Evolutionary conservation across 2,329 filamentous ascomycete species (phyloP), one percentile per base, ranked within the genome.

Genomic region (Aspergillus pseudoglaucus): DNA sequence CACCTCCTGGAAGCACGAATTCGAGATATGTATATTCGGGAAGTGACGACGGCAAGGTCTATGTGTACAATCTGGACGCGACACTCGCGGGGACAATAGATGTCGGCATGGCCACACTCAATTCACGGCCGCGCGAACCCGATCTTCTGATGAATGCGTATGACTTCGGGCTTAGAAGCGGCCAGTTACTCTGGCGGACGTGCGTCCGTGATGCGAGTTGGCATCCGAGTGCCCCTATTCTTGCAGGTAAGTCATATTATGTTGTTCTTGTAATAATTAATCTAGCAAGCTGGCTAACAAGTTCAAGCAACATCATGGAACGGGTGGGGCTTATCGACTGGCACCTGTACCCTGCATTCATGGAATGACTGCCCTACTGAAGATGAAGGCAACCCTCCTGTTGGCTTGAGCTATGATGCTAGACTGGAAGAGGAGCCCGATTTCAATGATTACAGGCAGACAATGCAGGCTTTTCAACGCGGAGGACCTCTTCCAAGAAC

Each of bases 21-120:
- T 90, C 87, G 7, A 80, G 89, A 58, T 97, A 96, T 63, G 90
- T 98, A 18, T 97, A 96, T 70, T 87, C 85, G 17, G 93, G 93
- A 18, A 94, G 88, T 59, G 83, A 88, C 54, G 89, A 96, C 57
- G 93, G 93, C 43, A 87, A 86, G 50, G 87, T 96, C 0, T 91
- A 90, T 58, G 80, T 97, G 38, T 98, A 88, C 79, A 97, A 97
- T 63, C 73, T 97, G 69, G 90, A 98, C 63, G 90, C 88, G 27
- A 96, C 90, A 0, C 62, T 88, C 9, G 89, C 88, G 0, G 82
- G 80, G 4, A 82, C 79, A 38, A 84, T 98, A 41, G 83, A 97
- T 63, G 90, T 96, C 6, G 78, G 80, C 39, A 71, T 77, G 51
- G 83, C 86, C 1, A 94, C 88, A 0, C 73, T 75, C 50, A 77